Base-by-base conservation (phyloP, 352 stramenopile species). In the Phytopythium ostracodes region DNA sequence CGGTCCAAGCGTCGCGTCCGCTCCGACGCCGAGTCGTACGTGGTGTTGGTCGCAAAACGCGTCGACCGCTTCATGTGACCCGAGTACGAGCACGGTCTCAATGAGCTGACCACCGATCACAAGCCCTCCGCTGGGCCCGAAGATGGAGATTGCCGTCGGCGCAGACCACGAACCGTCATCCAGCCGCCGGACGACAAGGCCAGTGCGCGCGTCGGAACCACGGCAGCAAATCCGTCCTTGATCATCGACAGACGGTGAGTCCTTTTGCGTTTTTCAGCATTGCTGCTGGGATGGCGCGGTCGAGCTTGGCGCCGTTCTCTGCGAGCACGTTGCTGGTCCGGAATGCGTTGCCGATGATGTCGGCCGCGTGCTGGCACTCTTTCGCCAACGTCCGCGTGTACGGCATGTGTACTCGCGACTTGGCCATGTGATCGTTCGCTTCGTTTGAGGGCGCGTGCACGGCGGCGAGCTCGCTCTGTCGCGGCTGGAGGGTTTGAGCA, bases 71-170 rank as follows among this genome's bases (percentile, higher is more conserved):
- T n/a, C n/a, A n/a, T n/a, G n/a, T n/a, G 80, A 96, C 64, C 95
- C 96, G 7, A 98, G 67, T 53, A 98, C 81, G 72, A 98, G 96
- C 40, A 98, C 80, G 56, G 97, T 82, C 70, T 98, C 91, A 1
- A 88, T 88, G n/a, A 98, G 71, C 67, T 98, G 89, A 22, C 87
- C 90, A 24, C 92, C 92, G 20, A 97, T 72, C 51, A 97, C 60
- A 15, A 87, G 87, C 63, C 91, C 90, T 73, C 70, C 71, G 35
- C 79, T 78, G 18, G 97, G 60, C 11, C 91, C 90, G 14, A 84
- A 70, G 0, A 89, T 88, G 20, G 87, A 89, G 66, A 98, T 97
- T 10, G 92, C 92, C 47, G 79, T 94, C 2, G 92, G 92, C 7
- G 91, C 84, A 25, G 82, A 95, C 92, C 91, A 98, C 27, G 75